Evolutionary conservation across 192 early-diverging fungal genomes (phyloP).

Genomic region (Piromyces finnis): DNA sequence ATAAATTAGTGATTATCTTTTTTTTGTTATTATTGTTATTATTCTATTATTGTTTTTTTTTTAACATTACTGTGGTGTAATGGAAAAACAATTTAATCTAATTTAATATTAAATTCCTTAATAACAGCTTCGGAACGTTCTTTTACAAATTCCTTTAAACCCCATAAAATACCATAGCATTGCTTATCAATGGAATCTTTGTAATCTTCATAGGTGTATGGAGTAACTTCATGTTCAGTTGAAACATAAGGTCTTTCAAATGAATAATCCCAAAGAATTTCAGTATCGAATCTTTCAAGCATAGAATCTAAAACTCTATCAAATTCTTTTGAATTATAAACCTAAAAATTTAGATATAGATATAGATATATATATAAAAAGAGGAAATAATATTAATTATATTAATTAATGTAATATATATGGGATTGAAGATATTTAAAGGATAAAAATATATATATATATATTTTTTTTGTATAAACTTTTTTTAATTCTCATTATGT

Average conservation of each 20-base stretch:
- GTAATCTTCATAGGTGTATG: not conserved
- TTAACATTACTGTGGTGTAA: too few species aligned
- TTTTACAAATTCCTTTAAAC: not conserved
- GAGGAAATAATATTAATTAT: too few species aligned
- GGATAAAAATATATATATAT: too few species aligned
- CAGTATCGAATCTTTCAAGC: not conserved
- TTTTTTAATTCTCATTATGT: too few species aligned
- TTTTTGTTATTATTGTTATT: too few species aligned
- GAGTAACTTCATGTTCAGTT: not conserved
- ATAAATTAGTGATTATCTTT: too few species aligned
- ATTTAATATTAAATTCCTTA: not conserved
- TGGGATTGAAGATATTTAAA: too few species aligned
- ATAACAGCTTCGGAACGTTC: not conserved
- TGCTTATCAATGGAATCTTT: not conserved
- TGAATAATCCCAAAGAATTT: not conserved
- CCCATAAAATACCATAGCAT: not conserved
- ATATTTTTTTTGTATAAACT: too few species aligned
- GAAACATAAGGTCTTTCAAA: not conserved
- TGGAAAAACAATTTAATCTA: not conserved
- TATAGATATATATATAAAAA: not conserved
- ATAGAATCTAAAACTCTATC: not conserved
- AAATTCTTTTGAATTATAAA: not conserved
- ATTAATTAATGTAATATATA: too few species aligned
- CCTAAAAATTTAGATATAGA: not conserved
- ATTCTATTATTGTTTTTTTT: too few species aligned